Evolutionary conservation across 495 filamentous ascomycete genomes (phyloP), one percentile per base, ranked within the genome.

Genomic region (Neurospora discreta): DNA sequence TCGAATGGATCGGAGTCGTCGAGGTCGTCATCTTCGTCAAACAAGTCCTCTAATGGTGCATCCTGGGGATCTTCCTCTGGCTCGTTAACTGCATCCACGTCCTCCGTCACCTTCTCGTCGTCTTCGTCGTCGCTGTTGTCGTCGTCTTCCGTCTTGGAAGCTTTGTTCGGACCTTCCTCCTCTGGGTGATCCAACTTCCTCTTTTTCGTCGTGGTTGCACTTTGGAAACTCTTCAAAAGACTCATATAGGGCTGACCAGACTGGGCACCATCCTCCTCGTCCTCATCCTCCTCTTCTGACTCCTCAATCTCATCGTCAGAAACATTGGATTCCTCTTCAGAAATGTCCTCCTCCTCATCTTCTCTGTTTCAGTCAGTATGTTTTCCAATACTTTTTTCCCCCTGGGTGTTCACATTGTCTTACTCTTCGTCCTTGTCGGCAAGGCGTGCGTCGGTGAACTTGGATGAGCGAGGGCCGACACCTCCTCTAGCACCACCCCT

Each of bases 1-100:
- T 94, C 89, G 76, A 96, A 97, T 3, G 92, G 90, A 78, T 97
- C 94, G 2, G 84, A 83, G 36, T 80, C 78, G 80, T 89, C 84
- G 39, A 85, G 82, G 23, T 85, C 78, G 67, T 89, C 86, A 15
- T 85, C 82, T 33, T 84, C 80, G 44, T 85, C 83, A n/a, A 79
- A 76, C 42, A 78, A 20, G 39, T 78, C 81, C 13, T 79, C 81
- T 1, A 69, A 72, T 23, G 72, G 73, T 13, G 80, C 81, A 74
- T 84, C 75, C 13, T 77, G 78, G 5, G 80, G 81, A 2, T 79
- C 81, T 43, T 88, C 87, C 71, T 89, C 85, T 5, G 77, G 58
- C 71, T 76, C 73, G 36, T 79, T 74, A 39, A 78, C 75, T 4
- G 68, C 30, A 40, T 77, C 77, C 41, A 77, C 74, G 44, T 78